Evolutionary conservation across 192 early-diverging fungal species (phyloP).

Genomic region (Phlyctochytrium planicorne): DNA sequence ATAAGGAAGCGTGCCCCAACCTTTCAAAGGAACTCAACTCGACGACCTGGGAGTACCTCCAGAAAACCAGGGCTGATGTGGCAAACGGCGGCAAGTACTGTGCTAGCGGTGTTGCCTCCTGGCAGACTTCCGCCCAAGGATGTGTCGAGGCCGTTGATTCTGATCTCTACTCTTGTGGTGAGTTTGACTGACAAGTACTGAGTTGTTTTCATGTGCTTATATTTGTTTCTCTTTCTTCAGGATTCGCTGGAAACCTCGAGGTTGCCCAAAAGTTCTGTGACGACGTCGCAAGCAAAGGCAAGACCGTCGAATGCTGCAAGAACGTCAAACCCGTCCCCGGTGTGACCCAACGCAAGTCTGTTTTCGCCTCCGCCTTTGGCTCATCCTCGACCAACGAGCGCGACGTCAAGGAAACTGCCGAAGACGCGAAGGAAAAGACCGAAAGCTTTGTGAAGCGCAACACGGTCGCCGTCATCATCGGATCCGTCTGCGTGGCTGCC

Average conservation of each 20-base stretch:
- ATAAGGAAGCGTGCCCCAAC: constrained; percentile 30
- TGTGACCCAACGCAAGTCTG: neutral
- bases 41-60: constrained; percentile 12
- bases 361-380: neutral
- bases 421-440: neutral
- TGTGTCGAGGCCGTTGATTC: constrained; percentile 27
- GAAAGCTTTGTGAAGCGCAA: constrained; percentile 5
- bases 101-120: neutral
- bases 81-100: constrained; percentile 15
- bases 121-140: neutral
- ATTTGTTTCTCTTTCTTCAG: constrained; percentile 14
- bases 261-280: constrained; percentile 34
- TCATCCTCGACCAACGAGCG: neutral
- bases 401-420: constrained; percentile 8
- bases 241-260: constrained; percentile 33
- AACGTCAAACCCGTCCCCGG: constrained; percentile 2
- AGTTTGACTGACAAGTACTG: neutral
- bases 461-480: constrained; percentile 27
- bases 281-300: constrained; percentile 13
- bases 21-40: constrained; percentile 1
- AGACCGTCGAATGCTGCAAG: constrained; percentile 23
- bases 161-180: constrained; percentile 32
- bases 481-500: constrained; percentile 12
- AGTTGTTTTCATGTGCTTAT: constrained; percentile 9
- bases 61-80: constrained; percentile 15